These are phyloP conservation scores for Carex myosuroides DNA, from an alignment of 176 grass and related monocot species.

Conservation along the genomic window DNA sequence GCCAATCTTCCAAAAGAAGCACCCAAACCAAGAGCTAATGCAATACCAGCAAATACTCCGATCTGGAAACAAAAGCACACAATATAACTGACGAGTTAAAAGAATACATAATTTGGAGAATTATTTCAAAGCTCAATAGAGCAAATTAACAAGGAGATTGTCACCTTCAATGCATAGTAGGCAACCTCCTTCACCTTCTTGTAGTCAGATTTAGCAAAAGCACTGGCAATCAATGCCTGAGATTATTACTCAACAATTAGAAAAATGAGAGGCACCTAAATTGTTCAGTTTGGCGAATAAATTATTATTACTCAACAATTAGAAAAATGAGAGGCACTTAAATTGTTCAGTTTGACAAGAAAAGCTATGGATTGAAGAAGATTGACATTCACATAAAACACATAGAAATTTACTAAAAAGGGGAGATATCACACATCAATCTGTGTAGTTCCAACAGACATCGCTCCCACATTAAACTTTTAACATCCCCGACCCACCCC, in stretches of 20 bases:
- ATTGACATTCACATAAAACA: neutral
- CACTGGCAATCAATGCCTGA: constrained; percentile 80
- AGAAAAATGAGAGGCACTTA: neutral
- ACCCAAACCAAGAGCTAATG: constrained; percentile 58
- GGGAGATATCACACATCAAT: neutral
- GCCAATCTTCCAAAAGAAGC: constrained; percentile 70
- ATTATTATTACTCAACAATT: neutral
- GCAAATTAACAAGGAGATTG: constrained; percentile 4
- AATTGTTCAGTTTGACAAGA: neutral
- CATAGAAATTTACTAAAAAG: neutral
- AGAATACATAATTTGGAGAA: neutral
- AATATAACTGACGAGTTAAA: neutral
- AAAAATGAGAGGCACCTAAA: neutral
- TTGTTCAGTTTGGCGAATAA: neutral
- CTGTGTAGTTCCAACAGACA: neutral
- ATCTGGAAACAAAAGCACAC: constrained; percentile 41
- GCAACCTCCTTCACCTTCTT: constrained; percentile 62
- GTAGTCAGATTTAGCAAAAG: constrained; percentile 65
- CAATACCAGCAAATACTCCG: constrained; percentile 59
- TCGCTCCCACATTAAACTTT: neutral
- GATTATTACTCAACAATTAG: neutral
- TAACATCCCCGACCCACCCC: neutral
- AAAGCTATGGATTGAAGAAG: neutral
- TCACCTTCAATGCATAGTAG: constrained; percentile 65
- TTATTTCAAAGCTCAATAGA: constrained; percentile 11